Evolutionary conservation across 2,329 filamentous ascomycete genomes (phyloP).

Genomic region (Paecilomyces sp.): DNA sequence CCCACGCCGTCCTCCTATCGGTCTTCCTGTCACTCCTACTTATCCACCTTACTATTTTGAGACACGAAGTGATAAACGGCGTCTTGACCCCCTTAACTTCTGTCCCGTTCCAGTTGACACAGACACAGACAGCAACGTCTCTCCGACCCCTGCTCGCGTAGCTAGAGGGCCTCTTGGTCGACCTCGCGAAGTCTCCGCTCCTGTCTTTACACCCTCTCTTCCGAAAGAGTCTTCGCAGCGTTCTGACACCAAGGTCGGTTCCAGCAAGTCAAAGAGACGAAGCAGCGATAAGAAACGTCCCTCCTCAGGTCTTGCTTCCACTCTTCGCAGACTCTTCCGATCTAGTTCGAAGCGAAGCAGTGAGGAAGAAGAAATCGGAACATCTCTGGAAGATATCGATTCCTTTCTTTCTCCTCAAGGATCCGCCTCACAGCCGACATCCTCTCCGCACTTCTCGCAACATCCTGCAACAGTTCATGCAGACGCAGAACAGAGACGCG

Average conservation of each 20-base stretch:
- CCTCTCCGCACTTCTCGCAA: not conserved
- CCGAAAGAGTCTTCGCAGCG: not conserved
- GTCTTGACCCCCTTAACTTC: slow-evolving; percentile 11
- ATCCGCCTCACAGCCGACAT: not conserved
- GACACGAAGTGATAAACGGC: slow-evolving; percentile 5
- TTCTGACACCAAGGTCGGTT: not conserved
- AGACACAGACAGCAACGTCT: not conserved
- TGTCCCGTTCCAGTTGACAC: slow-evolving; percentile 5
- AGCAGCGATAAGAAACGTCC: slow-evolving; percentile 3
- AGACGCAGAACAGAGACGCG: not conserved
- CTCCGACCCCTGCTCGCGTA: slow-evolving; percentile 1
- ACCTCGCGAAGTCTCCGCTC: not conserved
- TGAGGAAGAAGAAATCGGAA: not conserved
- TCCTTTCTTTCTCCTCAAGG: slow-evolving; percentile 1
- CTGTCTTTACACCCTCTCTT: not conserved
- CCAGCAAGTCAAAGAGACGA: not conserved
- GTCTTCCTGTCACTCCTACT: not conserved
- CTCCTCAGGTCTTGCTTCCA: slow-evolving; percentile 4
- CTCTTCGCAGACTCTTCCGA: slow-evolving; percentile 7
- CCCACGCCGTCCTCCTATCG: not conserved
- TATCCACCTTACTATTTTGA: slow-evolving; percentile 9
- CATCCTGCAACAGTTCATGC: not conserved
- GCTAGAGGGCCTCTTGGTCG: slow-evolving; percentile 1
- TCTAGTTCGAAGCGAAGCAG: slow-evolving; percentile 3
- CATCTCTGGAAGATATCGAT: not conserved